phyloP scores from a whole-genome alignment of 2,329 filamentous ascomycete species.

The Cryphonectria carpinicola region DNA sequence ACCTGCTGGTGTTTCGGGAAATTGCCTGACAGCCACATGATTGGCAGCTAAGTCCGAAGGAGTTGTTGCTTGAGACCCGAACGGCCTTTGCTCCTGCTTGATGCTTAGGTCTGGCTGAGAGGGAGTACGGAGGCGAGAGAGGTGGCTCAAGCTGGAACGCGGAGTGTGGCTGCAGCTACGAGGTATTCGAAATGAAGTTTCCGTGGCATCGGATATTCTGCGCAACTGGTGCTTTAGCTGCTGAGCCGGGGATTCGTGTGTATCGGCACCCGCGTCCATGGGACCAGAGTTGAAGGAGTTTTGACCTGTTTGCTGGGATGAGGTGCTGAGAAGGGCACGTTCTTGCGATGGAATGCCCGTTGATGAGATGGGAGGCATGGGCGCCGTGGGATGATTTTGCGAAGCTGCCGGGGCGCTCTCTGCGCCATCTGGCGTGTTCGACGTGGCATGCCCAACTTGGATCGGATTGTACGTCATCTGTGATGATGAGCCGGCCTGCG shows the following conservation, averaged over 20 bases:
- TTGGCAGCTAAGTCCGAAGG: slow-evolving; percentile 28
- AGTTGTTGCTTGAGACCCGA: slow-evolving; percentile 29
- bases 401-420: not conserved
- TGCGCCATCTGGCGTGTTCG: slow-evolving; percentile 7
- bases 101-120: slow-evolving; percentile 18
- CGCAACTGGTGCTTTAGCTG: slow-evolving; percentile 29
- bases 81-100: slow-evolving; percentile 27
- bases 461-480: slow-evolving; percentile 23
- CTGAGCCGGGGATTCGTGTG: slow-evolving; percentile 26
- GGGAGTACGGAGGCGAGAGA: slow-evolving; percentile 23
- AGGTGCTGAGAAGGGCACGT: slow-evolving; percentile 22
- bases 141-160: slow-evolving; percentile 22
- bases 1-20: slow-evolving; percentile 48
- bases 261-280: slow-evolving; percentile 24
- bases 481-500: slow-evolving; percentile 34
- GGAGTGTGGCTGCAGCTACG: slow-evolving; percentile 24
- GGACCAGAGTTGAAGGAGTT: not conserved
- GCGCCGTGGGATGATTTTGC: slow-evolving; percentile 6
- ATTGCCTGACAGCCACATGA: slow-evolving; percentile 33
- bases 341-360: slow-evolving; percentile 29
- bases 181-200: slow-evolving; percentile 20
- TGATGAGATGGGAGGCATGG: slow-evolving; percentile 25
- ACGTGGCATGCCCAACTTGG: slow-evolving; percentile 11
- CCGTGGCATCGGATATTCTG: slow-evolving; percentile 27
- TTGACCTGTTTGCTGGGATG: slow-evolving; percentile 25